phyloP scores from a whole-genome alignment of 352 stramenopile genomes.

The Phytophthora niederhauseri region DNA sequence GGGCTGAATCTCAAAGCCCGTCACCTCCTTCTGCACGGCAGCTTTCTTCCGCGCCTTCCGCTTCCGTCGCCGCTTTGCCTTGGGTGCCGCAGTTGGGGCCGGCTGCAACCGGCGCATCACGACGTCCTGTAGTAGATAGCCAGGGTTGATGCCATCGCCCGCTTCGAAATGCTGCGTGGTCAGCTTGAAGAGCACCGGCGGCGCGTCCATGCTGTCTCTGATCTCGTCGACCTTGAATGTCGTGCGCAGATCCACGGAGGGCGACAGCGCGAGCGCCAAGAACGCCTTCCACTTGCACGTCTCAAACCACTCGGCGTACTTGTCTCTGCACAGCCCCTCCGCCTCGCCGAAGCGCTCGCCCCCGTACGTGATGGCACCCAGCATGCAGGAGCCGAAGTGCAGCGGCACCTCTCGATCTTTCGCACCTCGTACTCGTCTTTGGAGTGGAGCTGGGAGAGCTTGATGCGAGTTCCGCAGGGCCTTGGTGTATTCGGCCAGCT shows the following conservation, averaged over 20 bases:
- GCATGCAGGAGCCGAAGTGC: constrained; percentile 3
- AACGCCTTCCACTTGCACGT: constrained; percentile 11
- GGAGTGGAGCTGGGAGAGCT: background rate
- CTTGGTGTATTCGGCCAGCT: background rate
- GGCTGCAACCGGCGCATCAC: background rate
- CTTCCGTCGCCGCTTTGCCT: too few species aligned
- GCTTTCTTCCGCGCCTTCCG: too few species aligned
- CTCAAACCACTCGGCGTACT: constrained; percentile 8
- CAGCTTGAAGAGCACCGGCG: background rate
- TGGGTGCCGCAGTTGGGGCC: too few species aligned
- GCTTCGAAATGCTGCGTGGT: background rate
- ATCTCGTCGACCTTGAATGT: background rate
- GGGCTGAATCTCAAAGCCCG: too few species aligned
- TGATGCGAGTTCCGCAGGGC: background rate
- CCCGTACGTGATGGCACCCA: constrained; percentile 5
- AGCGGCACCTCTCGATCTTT: constrained; percentile 7
- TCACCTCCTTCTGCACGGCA: too few species aligned
- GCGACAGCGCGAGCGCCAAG: background rate
- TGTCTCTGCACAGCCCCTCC: background rate
- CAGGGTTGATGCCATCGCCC: background rate
- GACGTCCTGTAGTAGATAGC: background rate
- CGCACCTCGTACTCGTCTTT: constrained; percentile 3
- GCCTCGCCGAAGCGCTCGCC: background rate
- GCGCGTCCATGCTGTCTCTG: background rate
- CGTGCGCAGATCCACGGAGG: background rate